Percentiles rank a stretch among this genome's conserved stretches.
These are phyloP conservation scores for Ganoderma resinaceum DNA, from an alignment of 1,284 basidiomycete species.

Conservation along the genomic window DNA sequence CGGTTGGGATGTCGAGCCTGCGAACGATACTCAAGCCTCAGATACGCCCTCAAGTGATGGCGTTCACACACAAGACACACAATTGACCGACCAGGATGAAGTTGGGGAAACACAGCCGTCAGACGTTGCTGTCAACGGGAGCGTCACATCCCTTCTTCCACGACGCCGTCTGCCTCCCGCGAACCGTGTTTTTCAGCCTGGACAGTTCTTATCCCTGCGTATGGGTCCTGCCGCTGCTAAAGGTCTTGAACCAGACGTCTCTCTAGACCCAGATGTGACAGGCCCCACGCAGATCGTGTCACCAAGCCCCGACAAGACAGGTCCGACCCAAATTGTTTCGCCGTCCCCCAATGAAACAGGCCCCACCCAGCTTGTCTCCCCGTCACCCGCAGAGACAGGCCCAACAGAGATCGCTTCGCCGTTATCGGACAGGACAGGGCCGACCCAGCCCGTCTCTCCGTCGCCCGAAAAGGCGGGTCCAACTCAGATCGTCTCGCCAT, in stretches of 20 bases:
- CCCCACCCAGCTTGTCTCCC: neutral
- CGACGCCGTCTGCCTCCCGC: constrained; percentile 26
- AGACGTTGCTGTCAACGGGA: constrained; percentile 27
- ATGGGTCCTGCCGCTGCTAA: neutral
- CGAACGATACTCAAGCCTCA: constrained; percentile 11
- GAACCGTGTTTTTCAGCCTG: constrained; percentile 14
- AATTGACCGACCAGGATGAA: constrained; percentile 10
- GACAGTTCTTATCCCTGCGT: neutral
- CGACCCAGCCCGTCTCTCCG: constrained; percentile 6
- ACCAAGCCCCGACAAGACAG: neutral
- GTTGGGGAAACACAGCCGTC: constrained; percentile 31
- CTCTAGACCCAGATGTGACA: constrained; percentile 36
- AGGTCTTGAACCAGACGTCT: neutral
- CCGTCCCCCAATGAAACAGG: neutral
- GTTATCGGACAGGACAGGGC: neutral
- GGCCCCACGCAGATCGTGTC: constrained; percentile 20
- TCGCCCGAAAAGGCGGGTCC: neutral
- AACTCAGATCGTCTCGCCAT: neutral
- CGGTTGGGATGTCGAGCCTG: neutral
- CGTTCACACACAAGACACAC: constrained; percentile 15
- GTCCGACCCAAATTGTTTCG: constrained; percentile 7
- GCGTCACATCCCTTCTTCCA: constrained; percentile 9
- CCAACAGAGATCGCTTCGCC: constrained; percentile 3
- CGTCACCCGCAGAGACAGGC: neutral
- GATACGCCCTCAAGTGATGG: constrained; percentile 3